Percentiles rank a stretch among this genome's conserved stretches.
Conservation (phyloP, 2,329 filamentous ascomycete genomes). For the Mariannaea elegans region DNA sequence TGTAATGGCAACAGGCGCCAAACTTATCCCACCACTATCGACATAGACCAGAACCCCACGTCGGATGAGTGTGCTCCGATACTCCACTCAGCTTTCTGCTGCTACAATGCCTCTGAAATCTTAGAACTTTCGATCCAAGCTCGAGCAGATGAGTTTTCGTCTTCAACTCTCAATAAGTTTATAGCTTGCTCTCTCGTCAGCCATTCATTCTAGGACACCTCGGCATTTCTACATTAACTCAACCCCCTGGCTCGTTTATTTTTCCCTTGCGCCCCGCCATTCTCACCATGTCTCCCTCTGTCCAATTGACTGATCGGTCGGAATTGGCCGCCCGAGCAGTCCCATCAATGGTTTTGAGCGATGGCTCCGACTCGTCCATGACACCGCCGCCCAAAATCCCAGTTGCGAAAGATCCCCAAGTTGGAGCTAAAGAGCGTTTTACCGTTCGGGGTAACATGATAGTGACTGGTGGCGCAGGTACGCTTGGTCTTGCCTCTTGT, state of each 20-base stretch:
- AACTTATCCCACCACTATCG: not conserved
- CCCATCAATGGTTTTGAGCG: conserved; percentile 17
- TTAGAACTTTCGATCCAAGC: not conserved
- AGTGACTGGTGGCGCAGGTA: conserved; percentile 67
- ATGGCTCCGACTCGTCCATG: conserved; percentile 20
- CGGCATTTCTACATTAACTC: not conserved
- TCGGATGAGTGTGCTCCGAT: conserved; percentile 13
- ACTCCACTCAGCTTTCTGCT: too few relatives aligned
- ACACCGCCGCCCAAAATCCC: conserved; percentile 5
- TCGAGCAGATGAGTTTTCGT: too few relatives aligned
- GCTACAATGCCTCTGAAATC: not conserved
- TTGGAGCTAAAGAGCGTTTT: conserved; percentile 17
- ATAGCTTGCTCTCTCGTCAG: not conserved
- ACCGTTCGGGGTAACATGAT: conserved; percentile 29
- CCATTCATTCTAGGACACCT: not conserved
- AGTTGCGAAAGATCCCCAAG: not conserved
- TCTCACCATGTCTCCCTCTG: conserved; percentile 8
- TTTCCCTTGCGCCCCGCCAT: not conserved
- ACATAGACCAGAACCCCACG: not conserved
- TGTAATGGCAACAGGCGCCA: not conserved
- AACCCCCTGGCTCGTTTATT: not conserved
- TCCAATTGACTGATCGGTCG: conserved; percentile 6
- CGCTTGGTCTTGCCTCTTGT: conserved; percentile 51
- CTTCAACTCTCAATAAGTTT: not conserved
- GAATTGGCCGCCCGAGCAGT: conserved; percentile 11